Conservation (phyloP, 257 asterid genomes). For the Nicotiana otophora region DNA sequence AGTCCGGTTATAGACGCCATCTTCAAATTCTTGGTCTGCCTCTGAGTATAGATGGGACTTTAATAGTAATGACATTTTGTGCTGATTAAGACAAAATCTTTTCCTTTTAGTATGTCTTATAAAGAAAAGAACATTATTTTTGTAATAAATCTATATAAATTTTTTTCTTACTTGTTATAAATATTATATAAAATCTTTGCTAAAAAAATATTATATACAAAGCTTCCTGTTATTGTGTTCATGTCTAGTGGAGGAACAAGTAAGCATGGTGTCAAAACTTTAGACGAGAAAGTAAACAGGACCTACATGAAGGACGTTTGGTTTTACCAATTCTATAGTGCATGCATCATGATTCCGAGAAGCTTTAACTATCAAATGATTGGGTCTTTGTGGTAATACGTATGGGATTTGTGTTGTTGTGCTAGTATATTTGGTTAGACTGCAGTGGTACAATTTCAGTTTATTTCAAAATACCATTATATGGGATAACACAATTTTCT, state of each 20-base stretch:
- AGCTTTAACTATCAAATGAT: not conserved
- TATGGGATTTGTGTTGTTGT: not conserved
- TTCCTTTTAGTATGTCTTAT: no score
- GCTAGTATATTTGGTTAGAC: not conserved
- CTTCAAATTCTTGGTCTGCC: no score
- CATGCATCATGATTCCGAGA: not conserved
- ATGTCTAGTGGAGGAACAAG: not conserved
- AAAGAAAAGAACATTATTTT: no score
- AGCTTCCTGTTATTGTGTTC: not conserved
- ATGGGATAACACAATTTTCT: not conserved
- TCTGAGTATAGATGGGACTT: no score
- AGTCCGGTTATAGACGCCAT: no score
- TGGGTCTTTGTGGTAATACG: not conserved
- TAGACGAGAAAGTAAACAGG: not conserved
- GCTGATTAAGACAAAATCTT: no score
- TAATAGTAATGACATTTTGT: no score
- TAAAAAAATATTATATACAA: no score
- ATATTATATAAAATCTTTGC: no score
- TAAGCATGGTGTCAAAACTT: not conserved
- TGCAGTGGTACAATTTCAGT: not conserved
- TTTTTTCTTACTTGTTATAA: no score
- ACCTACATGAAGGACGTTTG: not conserved
- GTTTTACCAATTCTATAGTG: not conserved
- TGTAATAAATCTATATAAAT: no score
- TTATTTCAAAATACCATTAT: no score